Conservation (phyloP, 148 eudicot genomes). For the Tetragonia tetragonoides region DNA sequence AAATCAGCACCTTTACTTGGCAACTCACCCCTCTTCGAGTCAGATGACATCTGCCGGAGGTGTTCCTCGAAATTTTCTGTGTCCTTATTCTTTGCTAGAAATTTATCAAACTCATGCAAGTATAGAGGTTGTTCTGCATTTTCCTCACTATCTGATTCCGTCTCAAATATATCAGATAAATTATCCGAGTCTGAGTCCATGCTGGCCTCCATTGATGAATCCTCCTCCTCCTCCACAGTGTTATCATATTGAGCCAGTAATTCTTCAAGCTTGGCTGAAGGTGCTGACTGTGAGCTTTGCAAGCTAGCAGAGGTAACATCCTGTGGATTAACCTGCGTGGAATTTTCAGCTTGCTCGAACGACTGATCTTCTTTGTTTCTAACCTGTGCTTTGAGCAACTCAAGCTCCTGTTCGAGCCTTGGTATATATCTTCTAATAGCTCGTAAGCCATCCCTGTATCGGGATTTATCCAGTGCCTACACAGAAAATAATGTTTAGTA, state of each 20-base stretch:
- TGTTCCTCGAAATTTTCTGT: conserved; percentile 50
- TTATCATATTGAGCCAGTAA: conserved; percentile 45
- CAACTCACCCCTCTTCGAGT: conserved; percentile 36
- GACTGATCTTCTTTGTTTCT: conserved; percentile 40
- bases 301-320: conserved; percentile 19
- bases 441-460: conserved; percentile 67
- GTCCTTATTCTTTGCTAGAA: conserved; percentile 45
- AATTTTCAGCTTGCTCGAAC: conserved; percentile 27
- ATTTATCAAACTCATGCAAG: conserved; percentile 76
- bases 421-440: conserved; percentile 80
- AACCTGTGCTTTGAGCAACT: conserved; percentile 54
- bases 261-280: conserved; percentile 50
- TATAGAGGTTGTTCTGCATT: conserved; percentile 49
- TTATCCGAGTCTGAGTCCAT: conserved; percentile 72
- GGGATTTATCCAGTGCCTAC: conserved; percentile 95
- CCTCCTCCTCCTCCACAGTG: conserved; percentile 31
- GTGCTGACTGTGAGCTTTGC: conserved; percentile 30
- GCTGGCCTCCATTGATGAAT: conserved; percentile 31
- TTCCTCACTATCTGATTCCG: conserved; percentile 60
- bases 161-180: conserved; percentile 86
- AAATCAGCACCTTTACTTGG: conserved; percentile 35
- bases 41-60: conserved; percentile 48
- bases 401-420: conserved; percentile 79
- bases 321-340: conserved; percentile 18
- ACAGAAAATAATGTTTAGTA: not conserved